Base-by-base conservation (phyloP, 2,329 filamentous ascomycete species). In the Ceratocystis eucalypticola region DNA sequence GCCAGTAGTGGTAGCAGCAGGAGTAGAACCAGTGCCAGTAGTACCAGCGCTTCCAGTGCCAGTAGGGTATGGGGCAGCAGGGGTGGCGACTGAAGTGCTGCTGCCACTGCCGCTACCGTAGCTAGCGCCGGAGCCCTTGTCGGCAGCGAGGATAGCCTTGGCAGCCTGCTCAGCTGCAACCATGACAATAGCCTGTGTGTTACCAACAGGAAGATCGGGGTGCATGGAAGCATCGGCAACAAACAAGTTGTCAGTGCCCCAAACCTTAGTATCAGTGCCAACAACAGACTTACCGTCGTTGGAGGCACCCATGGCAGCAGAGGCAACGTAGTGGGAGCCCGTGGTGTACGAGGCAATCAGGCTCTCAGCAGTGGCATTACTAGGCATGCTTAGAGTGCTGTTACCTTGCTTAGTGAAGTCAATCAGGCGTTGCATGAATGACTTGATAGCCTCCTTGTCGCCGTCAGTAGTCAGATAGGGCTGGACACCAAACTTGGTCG, bases 221-320 rank as follows among this genome's bases (percentile, higher is more conserved):
- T 88, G 86, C 71, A 89, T 85, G 67, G 81, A 82, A 0, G 82
- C 86, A 71, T 89, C 86, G 4, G 88, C 83, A 17, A 88, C 81
- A 71, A 85, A 87, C 57, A 88, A 76, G 74, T 88, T 88, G 71
- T 87, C 83, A 0, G 83, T 88, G 53, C 85, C 85, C 71, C 83
- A 88, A 4, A 88, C 84, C 74, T 81, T 82, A 67, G 84, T 82
- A 74, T 88, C 77, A 8, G 78, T 72, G 70, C 88, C 85, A 0
- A 88, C 85, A 1, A 88, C 85, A 1, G 83, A 77, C 6, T 77
- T 79, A 17, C 84, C 84, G 62, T 76, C 76, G 20, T 74, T 75
- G 25, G 65, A 12, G 2, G 33, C 20, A 10, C 65, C 65, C 65
- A 66, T 59, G 59, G 48, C 45, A 30, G 65, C 65, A 48, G 61